Evolutionary conservation across 1,284 basidiomycete genomes (phyloP).

Genomic region (Mycena sp.): DNA sequence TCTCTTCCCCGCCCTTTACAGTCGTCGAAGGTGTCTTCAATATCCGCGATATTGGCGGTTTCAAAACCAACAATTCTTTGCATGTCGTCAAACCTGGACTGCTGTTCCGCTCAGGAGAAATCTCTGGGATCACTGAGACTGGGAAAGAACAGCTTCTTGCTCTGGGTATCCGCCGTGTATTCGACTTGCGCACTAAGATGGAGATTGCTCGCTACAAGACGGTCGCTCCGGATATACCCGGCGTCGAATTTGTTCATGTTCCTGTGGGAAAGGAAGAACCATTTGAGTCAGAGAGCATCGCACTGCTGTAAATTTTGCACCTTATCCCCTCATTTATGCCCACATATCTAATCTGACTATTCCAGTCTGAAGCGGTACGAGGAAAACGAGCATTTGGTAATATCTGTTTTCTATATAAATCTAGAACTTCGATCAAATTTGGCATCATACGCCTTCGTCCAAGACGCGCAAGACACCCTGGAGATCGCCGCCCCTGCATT

Average conservation of each 20-base stretch:
- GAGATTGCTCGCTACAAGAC: slow-evolving; percentile 47
- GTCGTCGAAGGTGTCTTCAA: slow-evolving; percentile 52
- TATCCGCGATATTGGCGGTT: slow-evolving; percentile 49
- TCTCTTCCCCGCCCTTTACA: slow-evolving; percentile 47
- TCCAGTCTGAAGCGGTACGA: slow-evolving; percentile 6
- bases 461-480: slow-evolving; percentile 47
- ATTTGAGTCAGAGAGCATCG: slow-evolving; percentile 40
- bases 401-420: background rate
- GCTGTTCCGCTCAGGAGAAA: slow-evolving; percentile 53
- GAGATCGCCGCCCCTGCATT: slow-evolving; percentile 43
- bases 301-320: slow-evolving; percentile 29
- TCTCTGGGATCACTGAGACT: slow-evolving; percentile 45
- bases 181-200: slow-evolving; percentile 49
- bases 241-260: slow-evolving; percentile 16
- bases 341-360: background rate
- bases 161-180: slow-evolving; percentile 50
- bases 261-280: slow-evolving; percentile 14
- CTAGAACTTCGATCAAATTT: background rate
- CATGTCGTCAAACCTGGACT: slow-evolving; percentile 40
- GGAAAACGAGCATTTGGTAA: slow-evolving; percentile 1
- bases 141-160: slow-evolving; percentile 47
- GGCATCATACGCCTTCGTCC: slow-evolving; percentile 42
- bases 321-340: background rate
- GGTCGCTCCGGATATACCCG: slow-evolving; percentile 40
- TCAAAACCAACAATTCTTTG: slow-evolving; percentile 23